These are phyloP conservation scores for Vitis hybrid DNA, from an alignment of 177 flowering plant genomes.

Conservation along the genomic window DNA sequence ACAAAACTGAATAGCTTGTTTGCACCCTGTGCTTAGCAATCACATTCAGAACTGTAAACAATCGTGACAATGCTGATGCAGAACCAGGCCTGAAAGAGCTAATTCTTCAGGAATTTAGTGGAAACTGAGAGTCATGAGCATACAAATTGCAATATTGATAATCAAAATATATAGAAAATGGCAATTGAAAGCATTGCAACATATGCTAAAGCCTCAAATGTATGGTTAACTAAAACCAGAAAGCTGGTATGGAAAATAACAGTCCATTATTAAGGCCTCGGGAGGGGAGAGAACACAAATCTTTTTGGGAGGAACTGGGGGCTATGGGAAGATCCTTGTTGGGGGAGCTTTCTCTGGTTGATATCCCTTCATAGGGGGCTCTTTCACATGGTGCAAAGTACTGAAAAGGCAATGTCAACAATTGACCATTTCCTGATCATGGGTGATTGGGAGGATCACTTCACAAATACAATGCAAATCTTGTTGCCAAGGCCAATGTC, in stretches of 20 bases:
- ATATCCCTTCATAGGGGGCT: too few species aligned
- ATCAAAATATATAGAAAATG: neutral
- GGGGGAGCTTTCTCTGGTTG: too few species aligned
- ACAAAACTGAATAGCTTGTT: conserved; percentile 31
- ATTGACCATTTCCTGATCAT: too few species aligned
- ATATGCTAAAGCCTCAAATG: neutral
- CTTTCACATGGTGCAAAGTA: too few species aligned
- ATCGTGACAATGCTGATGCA: neutral
- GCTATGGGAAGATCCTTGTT: too few species aligned
- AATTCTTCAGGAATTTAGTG: conserved; percentile 6
- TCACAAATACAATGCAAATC: too few species aligned
- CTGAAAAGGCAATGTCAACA: too few species aligned
- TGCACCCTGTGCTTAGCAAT: neutral
- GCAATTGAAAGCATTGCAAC: neutral
- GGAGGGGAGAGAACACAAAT: neutral
- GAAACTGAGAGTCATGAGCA: neutral
- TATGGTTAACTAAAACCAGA: neutral
- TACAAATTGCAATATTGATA: neutral
- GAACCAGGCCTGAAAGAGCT: conserved; percentile 7
- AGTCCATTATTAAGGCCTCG: neutral
- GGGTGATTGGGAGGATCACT: too few species aligned
- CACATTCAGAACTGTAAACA: neutral
- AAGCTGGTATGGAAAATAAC: neutral
- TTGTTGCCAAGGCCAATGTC: too few species aligned
- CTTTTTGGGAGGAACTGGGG: too few species aligned